Conservation (phyloP, 331 rosid genomes). For the Pyracantha coccinea region DNA sequence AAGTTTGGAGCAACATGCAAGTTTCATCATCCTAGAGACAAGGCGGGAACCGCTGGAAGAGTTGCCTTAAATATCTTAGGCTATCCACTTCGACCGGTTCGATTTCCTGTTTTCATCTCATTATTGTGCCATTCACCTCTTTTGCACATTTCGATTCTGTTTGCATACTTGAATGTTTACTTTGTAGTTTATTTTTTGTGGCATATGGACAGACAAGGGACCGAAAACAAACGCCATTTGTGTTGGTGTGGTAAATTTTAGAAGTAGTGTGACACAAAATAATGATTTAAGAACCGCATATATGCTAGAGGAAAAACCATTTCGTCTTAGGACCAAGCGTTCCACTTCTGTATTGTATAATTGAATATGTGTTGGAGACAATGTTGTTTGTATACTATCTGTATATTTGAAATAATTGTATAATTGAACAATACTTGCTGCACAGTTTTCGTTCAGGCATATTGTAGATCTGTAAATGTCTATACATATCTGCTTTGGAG, state of each 20-base stretch:
- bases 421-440: neutral
- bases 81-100: conserved; percentile 94
- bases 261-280: too few relatives aligned
- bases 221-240: too few relatives aligned
- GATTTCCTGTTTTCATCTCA: conserved; percentile 27
- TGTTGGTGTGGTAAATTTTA: too few relatives aligned
- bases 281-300: too few relatives aligned
- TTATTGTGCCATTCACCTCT: conserved; percentile 6
- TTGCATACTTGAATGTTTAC: neutral
- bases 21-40: conserved; percentile 95
- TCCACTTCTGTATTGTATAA: neutral
- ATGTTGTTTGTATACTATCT: neutral
- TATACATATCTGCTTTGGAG: conserved; percentile 1
- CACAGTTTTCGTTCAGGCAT: neutral
- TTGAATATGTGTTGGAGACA: neutral
- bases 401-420: neutral
- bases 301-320: neutral
- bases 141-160: conserved; percentile 3
- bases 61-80: conserved; percentile 82
- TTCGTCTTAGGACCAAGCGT: neutral
- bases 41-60: conserved; percentile 88
- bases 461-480: conserved; percentile 14
- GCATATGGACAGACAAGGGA: too few relatives aligned
- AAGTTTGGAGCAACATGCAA: conserved; percentile 98
- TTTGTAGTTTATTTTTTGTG: too few relatives aligned